Evolutionary conservation across 164 flowering plant genomes (phyloP), one percentile per base, ranked within the genome.

Genomic region (Sextonia rubra): DNA sequence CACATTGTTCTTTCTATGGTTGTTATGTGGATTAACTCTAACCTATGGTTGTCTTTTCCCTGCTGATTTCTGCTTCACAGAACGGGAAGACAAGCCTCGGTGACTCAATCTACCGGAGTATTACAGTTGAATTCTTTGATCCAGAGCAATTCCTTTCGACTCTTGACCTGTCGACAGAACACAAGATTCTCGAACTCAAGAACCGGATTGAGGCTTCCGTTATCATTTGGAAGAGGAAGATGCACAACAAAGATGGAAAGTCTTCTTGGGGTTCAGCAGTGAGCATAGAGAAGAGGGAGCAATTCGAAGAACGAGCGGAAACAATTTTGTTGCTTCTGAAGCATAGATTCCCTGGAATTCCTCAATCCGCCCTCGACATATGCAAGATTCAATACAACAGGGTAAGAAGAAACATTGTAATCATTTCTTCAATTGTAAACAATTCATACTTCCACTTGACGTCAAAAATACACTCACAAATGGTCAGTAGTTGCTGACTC

Each of bases 301-400:
- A 86, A 14, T 93, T 93, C 58, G 98, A 93, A 80, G 98, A 93
- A 69, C 89, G 98, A 79, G 93, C 89, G 23, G 94, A 93, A 68
- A 91, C 94, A 24, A 88, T 91, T 69, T 75, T 93, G 66, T 78
- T 90, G 73, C 80, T 91, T 29, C 84, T 93, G 68, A 93, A 93
- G 69, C 98, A 90, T 12, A 81, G 82, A 24, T 93, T 91, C 69
- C 98, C 97, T 0, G 98, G 97, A 23, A 80, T 89, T 75, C 85
- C 98, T 70, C 98, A 93, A 76, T 93, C 97, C 12, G n/a, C 86
- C 2, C 91, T 93, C 3, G 98, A 93, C 77, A 85, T 91, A 73
- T 82, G 87, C 76, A 93, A 91, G 74, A 93, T 93, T 75, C 95
- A 93, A 71, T 86, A 47, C 70, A 93, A 89, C 77, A 79, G 70